Conservation (phyloP, 495 filamentous ascomycete species). For the Parmelia sp. region DNA sequence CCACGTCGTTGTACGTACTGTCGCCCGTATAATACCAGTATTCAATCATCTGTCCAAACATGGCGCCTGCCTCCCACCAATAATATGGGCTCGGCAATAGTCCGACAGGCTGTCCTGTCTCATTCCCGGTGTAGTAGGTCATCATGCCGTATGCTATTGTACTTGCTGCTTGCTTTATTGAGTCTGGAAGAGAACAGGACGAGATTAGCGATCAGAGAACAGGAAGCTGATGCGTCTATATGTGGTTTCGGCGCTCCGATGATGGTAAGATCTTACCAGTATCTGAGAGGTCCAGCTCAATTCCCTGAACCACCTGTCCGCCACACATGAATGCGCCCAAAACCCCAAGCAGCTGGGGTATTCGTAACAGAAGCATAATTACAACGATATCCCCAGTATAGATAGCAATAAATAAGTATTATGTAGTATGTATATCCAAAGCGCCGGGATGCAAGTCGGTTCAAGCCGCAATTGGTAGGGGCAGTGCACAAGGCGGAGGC, state of each 20-base stretch:
- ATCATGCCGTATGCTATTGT: conserved; percentile 58
- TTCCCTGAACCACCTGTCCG: conserved; percentile 16
- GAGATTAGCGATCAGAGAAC: conserved; percentile 1
- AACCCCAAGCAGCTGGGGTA: conserved; percentile 9
- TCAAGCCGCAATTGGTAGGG: conserved; percentile 6
- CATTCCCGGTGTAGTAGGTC: conserved; percentile 60
- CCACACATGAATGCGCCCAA: conserved; percentile 17
- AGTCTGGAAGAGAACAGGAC: conserved; percentile 43
- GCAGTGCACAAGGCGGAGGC: conserved; percentile 8
- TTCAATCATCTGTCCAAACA: conserved; percentile 62
- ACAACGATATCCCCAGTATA: conserved; percentile 10
- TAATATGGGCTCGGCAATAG: conserved; percentile 47
- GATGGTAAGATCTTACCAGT: conserved; percentile 18
- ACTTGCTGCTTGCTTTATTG: conserved; percentile 56
- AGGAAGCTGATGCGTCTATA: not conserved
- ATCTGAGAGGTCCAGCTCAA: conserved; percentile 22
- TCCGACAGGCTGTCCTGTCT: conserved; percentile 56
- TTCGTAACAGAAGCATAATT: conserved; percentile 17
- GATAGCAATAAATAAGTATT: conserved; percentile 5
- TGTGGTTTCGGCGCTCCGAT: not conserved
- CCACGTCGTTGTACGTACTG: conserved; percentile 50
- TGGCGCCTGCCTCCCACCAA: conserved; percentile 79
- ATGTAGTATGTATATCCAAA: conserved; percentile 8
- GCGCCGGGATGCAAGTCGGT: not conserved
- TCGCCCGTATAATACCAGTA: conserved; percentile 67